Evolutionary conservation across 179 eudicot genomes (phyloP), one percentile per base, ranked within the genome.

Genomic region (Camellia oleifera): DNA sequence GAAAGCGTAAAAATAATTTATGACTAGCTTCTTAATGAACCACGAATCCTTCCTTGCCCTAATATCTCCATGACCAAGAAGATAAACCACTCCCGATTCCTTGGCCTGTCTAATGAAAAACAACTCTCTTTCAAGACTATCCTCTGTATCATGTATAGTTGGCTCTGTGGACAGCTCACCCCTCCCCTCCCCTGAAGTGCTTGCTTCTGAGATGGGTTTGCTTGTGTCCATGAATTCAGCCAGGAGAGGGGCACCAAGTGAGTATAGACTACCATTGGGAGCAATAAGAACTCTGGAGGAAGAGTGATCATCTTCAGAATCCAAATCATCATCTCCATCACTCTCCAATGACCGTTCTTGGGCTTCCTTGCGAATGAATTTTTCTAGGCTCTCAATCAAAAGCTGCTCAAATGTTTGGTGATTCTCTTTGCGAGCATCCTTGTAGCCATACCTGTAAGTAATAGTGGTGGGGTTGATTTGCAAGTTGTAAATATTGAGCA

Each of bases 41-140:
- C 97, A 96, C 11, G 98, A 96, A 26, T 92, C 93, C 83, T 96
- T 96, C 82, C 93, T 92, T 6, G 98, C 98, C 82, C 99, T 87
- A 66, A 94, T 96, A 79, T 91, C 95, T 74, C 99, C 98, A 77
- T 94, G 99, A 48, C 99, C 99, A 79, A 96, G 95, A 83, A 96
- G 99, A 85, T 96, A 96, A 44, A 96, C 97, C 18, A 96, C 95
- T 14, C 99, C 99, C 0, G 97, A 94, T 81, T 90, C 97, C 73
- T 89, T 94, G 67, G 99, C 98, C 82, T 89, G 90, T 81, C 89
- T 88, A 63, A 96, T 81, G 87, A 96, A 92, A 44, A 93, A 92
- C 7, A 96, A 89, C 89, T 96, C 99, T 83, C 89, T 90, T 79
- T 94, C 99, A 5, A 96, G 90, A 82, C 93, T 90, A 50, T 96